phyloP scores from a whole-genome alignment of 345 rosid genomes.

The Geranium brycei region DNA sequence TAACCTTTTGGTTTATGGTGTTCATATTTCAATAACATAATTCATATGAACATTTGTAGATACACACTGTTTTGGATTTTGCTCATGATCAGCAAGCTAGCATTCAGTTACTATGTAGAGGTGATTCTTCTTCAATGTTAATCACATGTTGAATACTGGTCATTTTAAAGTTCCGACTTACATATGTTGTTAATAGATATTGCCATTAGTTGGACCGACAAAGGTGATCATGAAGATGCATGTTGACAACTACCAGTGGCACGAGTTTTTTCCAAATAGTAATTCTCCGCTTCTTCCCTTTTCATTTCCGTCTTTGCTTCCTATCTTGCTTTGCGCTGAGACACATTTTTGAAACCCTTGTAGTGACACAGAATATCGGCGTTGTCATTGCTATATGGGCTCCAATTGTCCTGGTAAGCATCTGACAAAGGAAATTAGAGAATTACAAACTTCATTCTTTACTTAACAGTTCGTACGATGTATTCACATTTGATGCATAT shows the following conservation, averaged over 20 bases:
- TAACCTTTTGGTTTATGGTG: not conserved
- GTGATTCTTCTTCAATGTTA: constrained; percentile 24
- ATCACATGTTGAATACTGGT: not conserved
- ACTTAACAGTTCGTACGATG: not conserved
- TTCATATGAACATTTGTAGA: constrained; percentile 21
- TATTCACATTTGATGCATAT: not conserved
- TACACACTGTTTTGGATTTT: constrained; percentile 89
- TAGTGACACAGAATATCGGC: constrained; percentile 67
- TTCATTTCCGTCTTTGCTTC: constrained; percentile 1
- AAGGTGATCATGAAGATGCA: constrained; percentile 58
- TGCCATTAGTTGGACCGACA: constrained; percentile 76
- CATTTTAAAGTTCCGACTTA: constrained; percentile 2
- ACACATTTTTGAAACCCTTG: constrained; percentile 16
- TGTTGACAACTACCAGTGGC: constrained; percentile 61
- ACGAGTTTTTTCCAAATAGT: constrained; percentile 82
- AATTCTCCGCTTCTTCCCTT: constrained; percentile 8
- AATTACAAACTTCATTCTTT: constrained; percentile 9
- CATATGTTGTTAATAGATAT: constrained; percentile 38
- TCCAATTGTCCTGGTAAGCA: constrained; percentile 75
- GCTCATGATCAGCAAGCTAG: constrained; percentile 81
- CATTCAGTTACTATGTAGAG: constrained; percentile 98
- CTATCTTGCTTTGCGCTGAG: constrained; percentile 9
- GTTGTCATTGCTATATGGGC: constrained; percentile 89
- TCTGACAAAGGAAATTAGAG: constrained; percentile 5
- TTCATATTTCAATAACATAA: not conserved